Evolutionary conservation across 768 basidiomycete genomes (phyloP), one percentile per base, ranked within the genome.

Genomic region (Calocybe indica): DNA sequence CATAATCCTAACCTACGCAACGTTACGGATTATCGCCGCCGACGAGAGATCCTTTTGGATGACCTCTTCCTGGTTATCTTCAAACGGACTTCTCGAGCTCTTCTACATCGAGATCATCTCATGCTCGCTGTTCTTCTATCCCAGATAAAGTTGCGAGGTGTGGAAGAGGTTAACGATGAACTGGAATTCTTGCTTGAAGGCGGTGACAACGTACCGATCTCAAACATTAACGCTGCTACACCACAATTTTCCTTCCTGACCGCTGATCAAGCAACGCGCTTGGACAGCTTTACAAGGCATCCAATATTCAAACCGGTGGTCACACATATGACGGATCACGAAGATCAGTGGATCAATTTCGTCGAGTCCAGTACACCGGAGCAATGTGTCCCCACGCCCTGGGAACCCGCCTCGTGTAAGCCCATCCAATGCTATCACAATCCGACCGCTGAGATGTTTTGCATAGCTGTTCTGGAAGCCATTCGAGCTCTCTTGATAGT

Each of bases 121-220:
- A 86, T 96, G 74, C 78, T 98, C 39, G 92, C 91, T 2, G 82
- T 95, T 9, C 79, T 93, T 13, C 76, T 99, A 30, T 86, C 92
- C 0, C 92, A 95, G 60, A 85, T 95, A 52, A 92, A 92, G 62
- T 62, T 94, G 11, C 80, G 88, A 38, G 85, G 87, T 12, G 58
- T 81, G 11, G 88, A 89, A 59, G 89, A 91, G 39, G 85, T 90
- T 37, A 62, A 71, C 2, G 90, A 94, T 13, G 94, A 95, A 59
- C 63, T 95, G 13, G 92, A 96, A 59, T 91, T 92, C 67, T 68
- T 97, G n/a, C 72, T 97, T 37, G 94, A 98, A 60, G 85, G 88
- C 55, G 85, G 88, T 5, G 87, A 91, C 41, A 78, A 77, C 13
- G 70, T 80, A 13, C 58, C 60, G 30, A 50, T 74, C 15, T 58